A percentile compares a stretch with the other conserved stretches of the same genome.
phyloP scores from a whole-genome alignment of 2,329 filamentous ascomycete genomes.

The Hansfordia pulvinata region DNA sequence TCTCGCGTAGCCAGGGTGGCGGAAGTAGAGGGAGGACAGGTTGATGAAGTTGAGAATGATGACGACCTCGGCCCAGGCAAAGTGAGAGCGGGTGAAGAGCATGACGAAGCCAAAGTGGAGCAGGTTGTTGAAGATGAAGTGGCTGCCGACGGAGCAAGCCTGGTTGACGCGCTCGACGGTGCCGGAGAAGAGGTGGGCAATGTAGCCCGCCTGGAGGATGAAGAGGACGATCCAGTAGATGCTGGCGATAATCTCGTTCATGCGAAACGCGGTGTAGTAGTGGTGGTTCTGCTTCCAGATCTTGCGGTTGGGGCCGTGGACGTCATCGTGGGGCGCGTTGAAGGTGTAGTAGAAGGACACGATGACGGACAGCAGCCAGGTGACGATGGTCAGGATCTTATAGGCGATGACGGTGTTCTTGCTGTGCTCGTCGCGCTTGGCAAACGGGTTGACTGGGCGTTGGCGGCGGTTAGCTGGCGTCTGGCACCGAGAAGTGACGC shows the following conservation, averaged over 20 bases:
- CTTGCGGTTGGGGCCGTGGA: constrained; percentile 44
- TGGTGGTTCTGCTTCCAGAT: constrained; percentile 65
- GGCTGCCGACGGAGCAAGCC: constrained; percentile 64
- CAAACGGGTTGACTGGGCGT: constrained; percentile 59
- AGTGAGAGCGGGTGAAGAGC: constrained; percentile 66
- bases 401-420: constrained; percentile 51
- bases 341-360: constrained; percentile 63
- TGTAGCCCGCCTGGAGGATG: constrained; percentile 62
- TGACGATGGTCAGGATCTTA: constrained; percentile 60
- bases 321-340: constrained; percentile 48
- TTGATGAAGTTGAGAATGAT: constrained; percentile 74
- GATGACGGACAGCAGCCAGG: constrained; percentile 62
- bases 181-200: constrained; percentile 61
- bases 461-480: constrained; percentile 2
- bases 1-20: constrained; percentile 55
- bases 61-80: constrained; percentile 63
- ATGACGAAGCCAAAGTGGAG: constrained; percentile 72
- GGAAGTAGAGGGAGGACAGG: constrained; percentile 66
- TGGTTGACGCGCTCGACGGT: constrained; percentile 48
- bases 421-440: constrained; percentile 53
- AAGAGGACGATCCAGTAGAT: constrained; percentile 76
- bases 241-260: constrained; percentile 49
- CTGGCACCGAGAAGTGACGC: too few species aligned
- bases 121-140: constrained; percentile 80
- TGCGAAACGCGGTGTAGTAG: constrained; percentile 58